These are phyloP conservation scores for Cytospora leucostoma DNA, from an alignment of 2,329 filamentous ascomycete species.

Conservation along the genomic window DNA sequence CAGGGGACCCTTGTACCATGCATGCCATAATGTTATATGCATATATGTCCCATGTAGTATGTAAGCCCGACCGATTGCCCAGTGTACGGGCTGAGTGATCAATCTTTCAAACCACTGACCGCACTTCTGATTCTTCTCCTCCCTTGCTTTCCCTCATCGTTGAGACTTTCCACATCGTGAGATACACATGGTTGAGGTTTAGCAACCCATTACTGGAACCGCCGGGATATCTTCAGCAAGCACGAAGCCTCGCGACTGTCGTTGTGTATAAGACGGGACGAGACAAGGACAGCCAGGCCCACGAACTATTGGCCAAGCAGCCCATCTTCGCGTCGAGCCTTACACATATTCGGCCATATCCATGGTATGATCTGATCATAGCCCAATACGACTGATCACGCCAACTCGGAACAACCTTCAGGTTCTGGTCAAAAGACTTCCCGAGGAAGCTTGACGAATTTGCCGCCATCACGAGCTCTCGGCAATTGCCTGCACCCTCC, in stretches of 20 bases:
- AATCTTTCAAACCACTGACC: background rate
- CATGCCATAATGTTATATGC: background rate
- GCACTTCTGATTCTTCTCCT: background rate
- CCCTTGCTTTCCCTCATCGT: background rate
- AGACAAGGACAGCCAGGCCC: background rate
- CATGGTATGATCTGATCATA: background rate
- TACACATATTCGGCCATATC: background rate
- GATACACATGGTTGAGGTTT: background rate
- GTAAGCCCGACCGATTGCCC: background rate
- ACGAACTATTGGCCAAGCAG: background rate
- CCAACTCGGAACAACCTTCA: background rate
- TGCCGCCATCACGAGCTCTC: background rate
- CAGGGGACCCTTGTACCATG: constrained; percentile 11
- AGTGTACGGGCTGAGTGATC: background rate
- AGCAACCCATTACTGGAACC: background rate
- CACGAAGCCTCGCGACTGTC: background rate
- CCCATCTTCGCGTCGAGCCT: background rate
- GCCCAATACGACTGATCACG: background rate
- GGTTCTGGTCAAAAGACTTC: background rate
- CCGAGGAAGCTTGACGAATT: background rate
- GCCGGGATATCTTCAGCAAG: background rate
- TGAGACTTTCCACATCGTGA: background rate
- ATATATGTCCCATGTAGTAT: background rate
- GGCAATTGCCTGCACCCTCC: background rate
- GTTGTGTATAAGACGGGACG: background rate